phyloP scores from a whole-genome alignment of 805 yeast species.

The Pichia sporocuriosa region DNA sequence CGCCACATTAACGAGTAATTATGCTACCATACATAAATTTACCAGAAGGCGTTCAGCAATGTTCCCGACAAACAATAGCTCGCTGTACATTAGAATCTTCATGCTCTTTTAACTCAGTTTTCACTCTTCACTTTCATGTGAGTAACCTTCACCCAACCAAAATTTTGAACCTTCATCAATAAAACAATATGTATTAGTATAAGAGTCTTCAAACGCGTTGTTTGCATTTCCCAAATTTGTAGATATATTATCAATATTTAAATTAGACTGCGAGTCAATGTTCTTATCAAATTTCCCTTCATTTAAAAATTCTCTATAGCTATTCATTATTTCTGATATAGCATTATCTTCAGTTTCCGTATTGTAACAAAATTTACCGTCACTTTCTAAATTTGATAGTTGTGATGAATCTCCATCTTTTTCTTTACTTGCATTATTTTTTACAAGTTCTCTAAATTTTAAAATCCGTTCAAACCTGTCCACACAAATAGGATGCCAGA shows the following conservation, averaged over 20 bases:
- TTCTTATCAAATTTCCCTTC: too few relatives aligned
- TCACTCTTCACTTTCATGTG: too few relatives aligned
- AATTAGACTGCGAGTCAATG: too few relatives aligned
- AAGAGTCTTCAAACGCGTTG: not conserved
- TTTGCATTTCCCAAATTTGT: not conserved
- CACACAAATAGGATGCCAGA: conserved; percentile 17
- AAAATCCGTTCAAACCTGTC: conserved; percentile 17
- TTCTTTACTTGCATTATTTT: not conserved
- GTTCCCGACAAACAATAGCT: conserved; percentile 44
- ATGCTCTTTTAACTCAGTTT: too few relatives aligned
- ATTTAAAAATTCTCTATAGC: too few relatives aligned
- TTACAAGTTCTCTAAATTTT: conserved; percentile 11
- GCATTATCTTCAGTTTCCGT: too few relatives aligned
- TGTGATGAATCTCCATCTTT: too few relatives aligned
- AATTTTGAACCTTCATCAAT: conserved; percentile 13
- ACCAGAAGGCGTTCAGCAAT: conserved; percentile 64
- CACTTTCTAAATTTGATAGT: too few relatives aligned
- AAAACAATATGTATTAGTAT: conserved; percentile 5
- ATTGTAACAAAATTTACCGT: too few relatives aligned
- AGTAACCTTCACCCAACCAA: conserved; percentile 10
- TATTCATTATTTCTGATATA: too few relatives aligned
- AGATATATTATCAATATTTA: not conserved
- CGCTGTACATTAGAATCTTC: too few relatives aligned
- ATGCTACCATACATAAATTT: conserved; percentile 45
- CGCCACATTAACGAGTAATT: conserved; percentile 53